These are phyloP conservation scores for Phycomyces blakesleeanus DNA, from an alignment of 192 early-diverging fungal species.

Conservation along the genomic window DNA sequence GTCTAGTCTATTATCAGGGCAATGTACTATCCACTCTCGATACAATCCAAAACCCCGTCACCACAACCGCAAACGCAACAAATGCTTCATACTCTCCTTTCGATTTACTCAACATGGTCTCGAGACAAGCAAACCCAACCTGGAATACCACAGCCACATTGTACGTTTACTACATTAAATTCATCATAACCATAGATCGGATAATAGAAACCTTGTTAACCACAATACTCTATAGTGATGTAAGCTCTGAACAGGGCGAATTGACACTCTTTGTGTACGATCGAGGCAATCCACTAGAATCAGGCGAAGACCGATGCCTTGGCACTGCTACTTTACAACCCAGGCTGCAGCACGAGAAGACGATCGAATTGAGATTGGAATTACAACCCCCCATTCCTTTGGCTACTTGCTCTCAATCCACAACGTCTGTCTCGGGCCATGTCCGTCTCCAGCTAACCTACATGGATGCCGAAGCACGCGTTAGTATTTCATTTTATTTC, in stretches of 20 bases:
- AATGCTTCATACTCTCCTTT: too few species aligned
- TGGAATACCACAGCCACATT: neutral
- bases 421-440: conserved; percentile 35
- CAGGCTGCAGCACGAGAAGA: conserved; percentile 36
- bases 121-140: neutral
- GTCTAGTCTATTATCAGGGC: conserved; percentile 38
- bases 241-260: conserved; percentile 34
- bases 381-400: conserved; percentile 23
- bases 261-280: conserved; percentile 38
- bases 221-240: conserved; percentile 33
- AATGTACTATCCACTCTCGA: conserved; percentile 36
- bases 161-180: neutral
- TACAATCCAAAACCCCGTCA: conserved; percentile 7
- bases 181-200: neutral
- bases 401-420: neutral
- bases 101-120: too few species aligned
- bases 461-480: conserved; percentile 10
- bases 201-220: neutral
- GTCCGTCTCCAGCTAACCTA: conserved; percentile 44
- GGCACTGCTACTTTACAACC: conserved; percentile 43
- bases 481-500: too few species aligned
- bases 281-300: conserved; percentile 26
- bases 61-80: neutral
- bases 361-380: conserved; percentile 44
- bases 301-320: conserved; percentile 36